phyloP scores from a whole-genome alignment of 257 asterid genomes.

The Solanum stenotomum region DNA sequence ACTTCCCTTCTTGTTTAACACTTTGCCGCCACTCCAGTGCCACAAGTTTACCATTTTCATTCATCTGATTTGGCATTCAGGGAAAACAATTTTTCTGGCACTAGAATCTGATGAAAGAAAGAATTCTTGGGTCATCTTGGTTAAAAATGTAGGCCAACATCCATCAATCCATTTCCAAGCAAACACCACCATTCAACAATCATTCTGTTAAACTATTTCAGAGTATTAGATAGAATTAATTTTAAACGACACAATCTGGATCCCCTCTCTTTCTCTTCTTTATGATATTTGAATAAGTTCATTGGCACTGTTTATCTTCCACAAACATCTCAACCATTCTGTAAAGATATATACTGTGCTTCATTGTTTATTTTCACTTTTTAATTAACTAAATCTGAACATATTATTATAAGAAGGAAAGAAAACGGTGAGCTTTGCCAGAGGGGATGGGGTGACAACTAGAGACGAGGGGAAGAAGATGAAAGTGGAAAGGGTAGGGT shows the following conservation, averaged over 20 bases:
- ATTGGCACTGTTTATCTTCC: neutral
- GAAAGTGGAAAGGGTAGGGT: neutral
- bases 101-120: neutral
- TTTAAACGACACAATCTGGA: neutral
- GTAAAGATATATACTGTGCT: neutral
- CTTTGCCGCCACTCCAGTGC: neutral
- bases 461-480: neutral
- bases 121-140: neutral
- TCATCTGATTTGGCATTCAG: neutral
- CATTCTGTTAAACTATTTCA: neutral
- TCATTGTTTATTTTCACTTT: neutral
- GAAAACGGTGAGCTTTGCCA: neutral
- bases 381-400: neutral
- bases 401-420: neutral
- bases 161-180: neutral
- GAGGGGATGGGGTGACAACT: neutral
- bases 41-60: neutral
- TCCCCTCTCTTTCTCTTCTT: neutral
- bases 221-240: neutral
- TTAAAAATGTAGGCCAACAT: neutral
- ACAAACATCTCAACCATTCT: neutral
- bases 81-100: neutral
- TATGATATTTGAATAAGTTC: neutral
- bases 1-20: neutral
- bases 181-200: neutral